These are phyloP conservation scores for Phaseolus lunatus DNA, from an alignment of 306 rosid species.

Conservation along the genomic window DNA sequence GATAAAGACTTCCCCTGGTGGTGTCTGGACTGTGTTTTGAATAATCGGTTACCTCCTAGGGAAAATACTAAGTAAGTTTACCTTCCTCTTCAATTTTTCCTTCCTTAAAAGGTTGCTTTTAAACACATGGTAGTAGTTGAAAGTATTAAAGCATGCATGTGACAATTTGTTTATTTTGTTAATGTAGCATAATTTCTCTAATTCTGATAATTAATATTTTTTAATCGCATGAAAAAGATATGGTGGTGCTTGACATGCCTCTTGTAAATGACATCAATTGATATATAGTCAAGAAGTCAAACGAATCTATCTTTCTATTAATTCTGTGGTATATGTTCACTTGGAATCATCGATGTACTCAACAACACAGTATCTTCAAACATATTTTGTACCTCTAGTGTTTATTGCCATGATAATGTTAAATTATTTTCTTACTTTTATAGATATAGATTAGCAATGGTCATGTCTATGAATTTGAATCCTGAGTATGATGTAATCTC, in stretches of 20 bases:
- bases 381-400: constrained; percentile 20
- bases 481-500: constrained; percentile 30
- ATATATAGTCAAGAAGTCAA: constrained; percentile 21
- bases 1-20: constrained; percentile 86
- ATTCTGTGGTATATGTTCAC: constrained; percentile 21
- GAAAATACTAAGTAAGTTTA: constrained; percentile 83
- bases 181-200: constrained; percentile 33
- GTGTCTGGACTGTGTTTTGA: constrained; percentile 85
- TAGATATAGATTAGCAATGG: constrained; percentile 19
- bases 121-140: constrained; percentile 10
- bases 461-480: constrained; percentile 31
- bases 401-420: constrained; percentile 29
- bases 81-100: constrained; percentile 26
- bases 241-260: constrained; percentile 27
- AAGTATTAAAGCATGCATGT: constrained; percentile 6
- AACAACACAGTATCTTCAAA: not conserved
- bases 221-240: not conserved
- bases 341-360: constrained; percentile 34
- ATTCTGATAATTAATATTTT: not conserved
- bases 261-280: constrained; percentile 24
- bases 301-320: constrained; percentile 3
- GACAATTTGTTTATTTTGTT: constrained; percentile 30
- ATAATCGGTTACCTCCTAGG: constrained; percentile 88
- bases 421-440: constrained; percentile 3
- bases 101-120: constrained; percentile 1